A percentile compares a stretch with the other conserved stretches of the same genome.
Evolutionary conservation across 192 early-diverging fungal genomes (phyloP).

Genomic region (Thoreauomyces humboldtii): DNA sequence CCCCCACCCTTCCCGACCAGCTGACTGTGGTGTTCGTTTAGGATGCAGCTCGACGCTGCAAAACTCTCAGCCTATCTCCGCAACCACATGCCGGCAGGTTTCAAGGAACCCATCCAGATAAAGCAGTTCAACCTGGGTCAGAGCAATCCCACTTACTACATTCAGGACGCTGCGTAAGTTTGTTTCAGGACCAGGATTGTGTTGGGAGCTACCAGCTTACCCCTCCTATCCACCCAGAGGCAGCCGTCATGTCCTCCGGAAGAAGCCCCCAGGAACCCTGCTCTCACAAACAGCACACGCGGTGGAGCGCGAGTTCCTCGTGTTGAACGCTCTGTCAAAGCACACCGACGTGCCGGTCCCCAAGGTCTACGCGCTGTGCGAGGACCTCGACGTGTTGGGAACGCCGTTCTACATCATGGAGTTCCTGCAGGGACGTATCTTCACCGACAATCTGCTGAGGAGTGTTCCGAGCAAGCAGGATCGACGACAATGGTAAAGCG

Average conservation of each 20-base stretch:
- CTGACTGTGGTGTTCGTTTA: not conserved
- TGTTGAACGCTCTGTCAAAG: slow-evolving; percentile 72
- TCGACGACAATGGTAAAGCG: not conserved
- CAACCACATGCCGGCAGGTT: slow-evolving; percentile 41
- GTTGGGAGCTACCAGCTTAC: not conserved
- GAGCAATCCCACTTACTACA: slow-evolving; percentile 91
- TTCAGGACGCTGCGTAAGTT: slow-evolving; percentile 54
- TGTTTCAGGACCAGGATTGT: not conserved
- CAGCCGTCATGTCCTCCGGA: slow-evolving; percentile 75
- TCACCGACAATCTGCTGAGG: slow-evolving; percentile 49
- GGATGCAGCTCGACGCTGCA: slow-evolving; percentile 52
- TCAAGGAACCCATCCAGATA: slow-evolving; percentile 62
- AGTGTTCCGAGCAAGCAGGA: slow-evolving; percentile 11
- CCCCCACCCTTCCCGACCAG: too few relatives aligned
- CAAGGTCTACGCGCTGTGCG: slow-evolving; percentile 81
- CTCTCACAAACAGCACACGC: slow-evolving; percentile 86
- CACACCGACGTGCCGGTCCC: slow-evolving; percentile 86
- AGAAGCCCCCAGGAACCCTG: slow-evolving; percentile 86
- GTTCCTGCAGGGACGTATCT: slow-evolving; percentile 88
- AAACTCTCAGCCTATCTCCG: slow-evolving; percentile 62
- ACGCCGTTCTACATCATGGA: slow-evolving; percentile 98
- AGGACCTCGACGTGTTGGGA: slow-evolving; percentile 77
- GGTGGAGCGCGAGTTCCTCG: slow-evolving; percentile 85
- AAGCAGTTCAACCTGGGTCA: slow-evolving; percentile 90
- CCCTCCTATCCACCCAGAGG: too few relatives aligned